Conservation (phyloP, 768 basidiomycete species). For the Jaapia argillacea region DNA sequence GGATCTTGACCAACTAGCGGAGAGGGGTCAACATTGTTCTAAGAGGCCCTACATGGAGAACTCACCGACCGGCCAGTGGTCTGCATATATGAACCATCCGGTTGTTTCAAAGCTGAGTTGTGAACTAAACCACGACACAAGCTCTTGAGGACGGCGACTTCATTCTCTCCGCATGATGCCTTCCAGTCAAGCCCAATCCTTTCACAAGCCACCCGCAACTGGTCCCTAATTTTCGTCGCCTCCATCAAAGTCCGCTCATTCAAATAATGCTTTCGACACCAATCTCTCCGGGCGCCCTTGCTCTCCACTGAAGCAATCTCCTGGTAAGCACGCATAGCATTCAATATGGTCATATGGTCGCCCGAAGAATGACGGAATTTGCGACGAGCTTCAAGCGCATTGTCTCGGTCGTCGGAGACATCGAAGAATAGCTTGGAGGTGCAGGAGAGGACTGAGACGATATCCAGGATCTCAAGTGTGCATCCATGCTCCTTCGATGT, state of each 20-base stretch:
- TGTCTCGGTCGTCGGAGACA: conserved; percentile 62
- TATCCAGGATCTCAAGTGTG: conserved; percentile 69
- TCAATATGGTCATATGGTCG: conserved; percentile 87
- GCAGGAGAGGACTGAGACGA: conserved; percentile 75
- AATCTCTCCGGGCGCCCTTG: conserved; percentile 45
- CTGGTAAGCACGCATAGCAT: conserved; percentile 73
- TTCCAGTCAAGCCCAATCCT: conserved; percentile 52
- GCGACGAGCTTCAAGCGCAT: conserved; percentile 53
- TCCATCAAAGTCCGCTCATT: conserved; percentile 76
- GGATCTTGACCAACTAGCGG: conserved; percentile 68
- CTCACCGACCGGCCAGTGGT: conserved; percentile 60
- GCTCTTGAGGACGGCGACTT: conserved; percentile 60
- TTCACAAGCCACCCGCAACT: conserved; percentile 60
- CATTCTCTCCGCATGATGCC: conserved; percentile 48
- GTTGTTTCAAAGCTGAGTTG: conserved; percentile 76
- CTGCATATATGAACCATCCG: conserved; percentile 84
- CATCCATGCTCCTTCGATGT: conserved; percentile 69
- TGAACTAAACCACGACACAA: conserved; percentile 70
- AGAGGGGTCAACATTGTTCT: background rate
- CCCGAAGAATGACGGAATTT: conserved; percentile 81
- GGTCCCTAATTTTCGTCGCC: conserved; percentile 70
- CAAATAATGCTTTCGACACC: conserved; percentile 80
- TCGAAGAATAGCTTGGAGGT: conserved; percentile 80
- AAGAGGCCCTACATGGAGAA: conserved; percentile 6
- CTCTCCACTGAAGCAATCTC: conserved; percentile 44